phyloP scores from a whole-genome alignment of 352 stramenopile genomes.

The Globisporangium radiosum region DNA sequence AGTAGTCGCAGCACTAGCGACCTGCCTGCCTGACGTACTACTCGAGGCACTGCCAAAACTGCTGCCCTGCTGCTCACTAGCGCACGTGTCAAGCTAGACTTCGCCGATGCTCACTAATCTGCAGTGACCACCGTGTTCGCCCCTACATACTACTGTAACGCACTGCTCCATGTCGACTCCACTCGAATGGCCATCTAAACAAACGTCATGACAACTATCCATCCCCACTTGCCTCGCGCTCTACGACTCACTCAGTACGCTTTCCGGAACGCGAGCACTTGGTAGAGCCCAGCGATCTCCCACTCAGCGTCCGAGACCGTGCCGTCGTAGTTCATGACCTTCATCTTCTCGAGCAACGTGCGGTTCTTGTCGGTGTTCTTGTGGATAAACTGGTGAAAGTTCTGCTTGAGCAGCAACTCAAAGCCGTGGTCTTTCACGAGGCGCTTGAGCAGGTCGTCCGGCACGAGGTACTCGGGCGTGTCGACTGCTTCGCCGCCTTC shows the following conservation, averaged over 20 bases:
- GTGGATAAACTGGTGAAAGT: conserved; percentile 81
- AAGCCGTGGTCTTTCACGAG: conserved; percentile 73
- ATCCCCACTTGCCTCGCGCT: no score
- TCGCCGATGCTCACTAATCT: no score
- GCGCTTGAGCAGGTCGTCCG: conserved; percentile 64
- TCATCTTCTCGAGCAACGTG: conserved; percentile 77
- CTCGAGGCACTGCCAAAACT: no score
- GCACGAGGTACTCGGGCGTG: conserved; percentile 88
- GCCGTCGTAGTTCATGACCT: conserved; percentile 81
- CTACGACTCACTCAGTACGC: conserved; percentile 32
- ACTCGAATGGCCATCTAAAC: no score
- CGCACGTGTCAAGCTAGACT: no score
- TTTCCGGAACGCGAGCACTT: conserved; percentile 83
- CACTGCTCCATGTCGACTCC: no score
- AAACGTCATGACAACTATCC: no score
- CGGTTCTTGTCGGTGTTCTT: conserved; percentile 68
- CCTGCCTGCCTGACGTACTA: no score
- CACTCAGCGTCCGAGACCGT: conserved; percentile 83
- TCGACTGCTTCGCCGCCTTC: conserved; percentile 80
- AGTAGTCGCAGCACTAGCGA: not conserved
- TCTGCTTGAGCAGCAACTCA: conserved; percentile 76
- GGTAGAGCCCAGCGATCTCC: conserved; percentile 81
- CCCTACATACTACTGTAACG: no score
- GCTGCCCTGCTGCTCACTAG: no score
- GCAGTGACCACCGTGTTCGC: no score